These are phyloP conservation scores for Encephalitozoon hellem DNA, from an alignment of 371 early-diverging fungal species.

Conservation along the genomic window DNA sequence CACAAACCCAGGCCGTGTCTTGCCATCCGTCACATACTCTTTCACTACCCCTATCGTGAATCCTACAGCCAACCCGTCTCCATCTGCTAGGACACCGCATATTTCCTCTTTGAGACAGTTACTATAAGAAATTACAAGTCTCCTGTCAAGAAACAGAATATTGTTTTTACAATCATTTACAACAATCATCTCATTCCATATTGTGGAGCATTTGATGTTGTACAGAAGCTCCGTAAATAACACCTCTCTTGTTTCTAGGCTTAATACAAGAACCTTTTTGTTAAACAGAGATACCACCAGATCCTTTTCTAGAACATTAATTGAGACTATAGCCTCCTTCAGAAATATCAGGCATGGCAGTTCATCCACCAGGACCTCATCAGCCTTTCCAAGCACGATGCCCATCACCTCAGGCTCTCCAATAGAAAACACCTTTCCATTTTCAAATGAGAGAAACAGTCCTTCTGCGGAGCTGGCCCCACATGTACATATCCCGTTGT, in stretches of 20 bases:
- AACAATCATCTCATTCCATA: slow-evolving; percentile 1
- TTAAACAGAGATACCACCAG: background rate
- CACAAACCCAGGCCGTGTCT: background rate
- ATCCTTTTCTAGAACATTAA: background rate
- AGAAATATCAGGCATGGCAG: background rate
- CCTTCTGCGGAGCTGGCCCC: background rate
- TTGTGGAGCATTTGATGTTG: background rate
- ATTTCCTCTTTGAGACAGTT: background rate
- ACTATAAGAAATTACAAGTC: background rate
- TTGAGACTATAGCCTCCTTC: background rate
- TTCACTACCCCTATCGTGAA: background rate
- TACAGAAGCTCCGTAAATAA: background rate
- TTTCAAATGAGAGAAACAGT: background rate
- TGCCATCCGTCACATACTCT: background rate
- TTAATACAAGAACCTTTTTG: background rate
- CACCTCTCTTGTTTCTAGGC: background rate
- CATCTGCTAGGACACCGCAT: background rate
- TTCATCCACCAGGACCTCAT: background rate
- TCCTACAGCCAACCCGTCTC: background rate
- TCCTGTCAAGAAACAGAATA: background rate
- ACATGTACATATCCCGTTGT: background rate
- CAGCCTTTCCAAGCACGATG: background rate
- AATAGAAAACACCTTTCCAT: background rate
- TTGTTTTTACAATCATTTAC: background rate
- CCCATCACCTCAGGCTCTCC: background rate